Conservation (phyloP, 805 yeast species). For the Wickerhamomyces rabaulensis region DNA sequence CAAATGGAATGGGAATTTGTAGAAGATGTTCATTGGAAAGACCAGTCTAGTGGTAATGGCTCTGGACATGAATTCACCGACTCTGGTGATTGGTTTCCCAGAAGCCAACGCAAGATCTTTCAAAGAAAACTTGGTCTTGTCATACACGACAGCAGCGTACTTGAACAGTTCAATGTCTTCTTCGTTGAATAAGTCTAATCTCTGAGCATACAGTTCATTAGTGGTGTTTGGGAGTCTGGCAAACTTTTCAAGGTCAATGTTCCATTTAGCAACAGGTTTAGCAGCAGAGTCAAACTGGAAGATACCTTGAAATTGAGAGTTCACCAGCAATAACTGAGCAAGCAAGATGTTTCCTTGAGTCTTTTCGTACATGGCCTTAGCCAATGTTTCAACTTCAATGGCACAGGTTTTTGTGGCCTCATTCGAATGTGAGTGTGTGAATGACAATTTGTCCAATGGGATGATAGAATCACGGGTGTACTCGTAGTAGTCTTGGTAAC, state of each 20-base stretch:
- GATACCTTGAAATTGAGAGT: slow-evolving; percentile 8
- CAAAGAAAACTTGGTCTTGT: slow-evolving; percentile 29
- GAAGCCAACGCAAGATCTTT: slow-evolving; percentile 34
- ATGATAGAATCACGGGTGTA: slow-evolving; percentile 7
- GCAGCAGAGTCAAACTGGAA: slow-evolving; percentile 3
- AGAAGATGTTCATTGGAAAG: slow-evolving; percentile 35
- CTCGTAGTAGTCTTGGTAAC: slow-evolving; percentile 1
- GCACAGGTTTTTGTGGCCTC: background rate
- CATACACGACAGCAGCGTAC: slow-evolving; percentile 38
- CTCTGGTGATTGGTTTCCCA: slow-evolving; percentile 28
- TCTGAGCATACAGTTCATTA: slow-evolving; percentile 12
- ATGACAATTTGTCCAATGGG: slow-evolving; percentile 1
- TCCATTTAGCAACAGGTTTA: slow-evolving; percentile 14
- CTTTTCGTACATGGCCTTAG: slow-evolving; percentile 15
- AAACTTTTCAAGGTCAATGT: slow-evolving; percentile 12
- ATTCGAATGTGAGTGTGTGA: background rate
- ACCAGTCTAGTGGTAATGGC: slow-evolving; percentile 31
- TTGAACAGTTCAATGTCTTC: slow-evolving; percentile 27
- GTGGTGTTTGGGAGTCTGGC: slow-evolving; percentile 8
- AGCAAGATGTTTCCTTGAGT: slow-evolving; percentile 22
- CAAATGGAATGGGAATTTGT: slow-evolving; percentile 43
- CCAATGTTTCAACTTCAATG: slow-evolving; percentile 6
- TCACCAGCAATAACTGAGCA: slow-evolving; percentile 8
- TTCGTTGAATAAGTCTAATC: slow-evolving; percentile 18
- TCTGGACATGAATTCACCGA: slow-evolving; percentile 28